Conservation (phyloP, 129 eudicot genomes). For the Gnaphalium uliginosum region DNA sequence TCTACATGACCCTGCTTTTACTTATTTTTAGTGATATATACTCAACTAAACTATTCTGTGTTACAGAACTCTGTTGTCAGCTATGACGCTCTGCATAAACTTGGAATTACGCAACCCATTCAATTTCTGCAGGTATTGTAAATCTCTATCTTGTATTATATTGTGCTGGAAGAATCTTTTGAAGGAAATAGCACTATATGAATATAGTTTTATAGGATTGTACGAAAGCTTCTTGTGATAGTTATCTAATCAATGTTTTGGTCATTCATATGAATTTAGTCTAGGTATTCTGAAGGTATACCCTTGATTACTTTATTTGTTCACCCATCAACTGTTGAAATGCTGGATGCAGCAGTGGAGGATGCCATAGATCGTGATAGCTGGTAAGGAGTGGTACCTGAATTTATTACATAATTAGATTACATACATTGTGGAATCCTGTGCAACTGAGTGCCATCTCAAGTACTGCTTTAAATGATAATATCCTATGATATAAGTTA, state of each 20-base stretch:
- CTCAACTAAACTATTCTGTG: constrained; percentile 11
- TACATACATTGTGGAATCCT: neutral
- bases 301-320: constrained; percentile 71
- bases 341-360: constrained; percentile 92
- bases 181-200: neutral
- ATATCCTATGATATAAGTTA: neutral
- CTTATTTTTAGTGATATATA: constrained; percentile 10
- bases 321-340: constrained; percentile 86
- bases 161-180: constrained; percentile 3
- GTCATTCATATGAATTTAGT: constrained; percentile 47
- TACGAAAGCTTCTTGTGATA: constrained; percentile 17
- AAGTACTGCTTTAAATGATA: neutral
- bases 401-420: neutral
- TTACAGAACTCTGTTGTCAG: constrained; percentile 89
- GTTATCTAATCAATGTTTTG: constrained; percentile 32
- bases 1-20: constrained; percentile 1
- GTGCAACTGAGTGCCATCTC: neutral
- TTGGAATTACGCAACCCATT: constrained; percentile 87
- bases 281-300: constrained; percentile 95
- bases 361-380: constrained; percentile 89
- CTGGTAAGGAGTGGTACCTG: constrained; percentile 54
- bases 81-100: constrained; percentile 83
- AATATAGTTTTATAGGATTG: constrained; percentile 5
- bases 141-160: neutral
- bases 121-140: constrained; percentile 90